These are phyloP conservation scores for Xylogone sp. DNA, from an alignment of 2,329 filamentous ascomycete genomes.

Conservation along the genomic window DNA sequence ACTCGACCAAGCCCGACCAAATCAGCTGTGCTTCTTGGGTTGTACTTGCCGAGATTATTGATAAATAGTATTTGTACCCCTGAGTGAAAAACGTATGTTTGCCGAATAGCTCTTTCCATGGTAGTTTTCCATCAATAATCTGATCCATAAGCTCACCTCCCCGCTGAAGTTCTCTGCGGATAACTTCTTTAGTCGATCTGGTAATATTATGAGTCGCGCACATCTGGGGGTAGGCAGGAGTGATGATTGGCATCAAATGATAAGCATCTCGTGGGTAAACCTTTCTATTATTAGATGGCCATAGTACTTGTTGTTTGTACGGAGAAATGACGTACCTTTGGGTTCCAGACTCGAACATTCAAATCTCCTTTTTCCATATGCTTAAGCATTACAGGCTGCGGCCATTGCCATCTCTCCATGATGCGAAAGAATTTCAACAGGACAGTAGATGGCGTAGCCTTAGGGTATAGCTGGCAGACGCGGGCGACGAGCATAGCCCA, in stretches of 20 bases:
- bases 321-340: slow-evolving; percentile 55
- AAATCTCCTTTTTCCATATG: slow-evolving; percentile 78
- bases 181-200: slow-evolving; percentile 77
- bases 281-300: slow-evolving; percentile 36
- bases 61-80: slow-evolving; percentile 94
- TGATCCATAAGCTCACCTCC: slow-evolving; percentile 73
- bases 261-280: slow-evolving; percentile 76
- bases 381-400: slow-evolving; percentile 87
- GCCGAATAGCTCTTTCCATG: slow-evolving; percentile 84
- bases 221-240: slow-evolving; percentile 95
- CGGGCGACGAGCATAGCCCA: slow-evolving; percentile 98
- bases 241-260: slow-evolving; percentile 97
- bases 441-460: slow-evolving; percentile 82
- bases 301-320: slow-evolving; percentile 18
- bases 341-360: slow-evolving; percentile 90
- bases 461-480: slow-evolving; percentile 93
- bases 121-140: slow-evolving; percentile 71
- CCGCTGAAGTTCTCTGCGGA: slow-evolving; percentile 76
- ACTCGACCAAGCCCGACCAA: slow-evolving; percentile 92
- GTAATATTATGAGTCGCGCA: slow-evolving; percentile 95
- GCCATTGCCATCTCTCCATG: slow-evolving; percentile 90
- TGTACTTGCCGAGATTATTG: slow-evolving; percentile 76
- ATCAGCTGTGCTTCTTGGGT: slow-evolving; percentile 79
- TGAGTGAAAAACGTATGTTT: slow-evolving; percentile 92
- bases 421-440: slow-evolving; percentile 94